These are phyloP conservation scores for Candida caryicola DNA, from an alignment of 805 yeast genomes.

Conservation along the genomic window DNA sequence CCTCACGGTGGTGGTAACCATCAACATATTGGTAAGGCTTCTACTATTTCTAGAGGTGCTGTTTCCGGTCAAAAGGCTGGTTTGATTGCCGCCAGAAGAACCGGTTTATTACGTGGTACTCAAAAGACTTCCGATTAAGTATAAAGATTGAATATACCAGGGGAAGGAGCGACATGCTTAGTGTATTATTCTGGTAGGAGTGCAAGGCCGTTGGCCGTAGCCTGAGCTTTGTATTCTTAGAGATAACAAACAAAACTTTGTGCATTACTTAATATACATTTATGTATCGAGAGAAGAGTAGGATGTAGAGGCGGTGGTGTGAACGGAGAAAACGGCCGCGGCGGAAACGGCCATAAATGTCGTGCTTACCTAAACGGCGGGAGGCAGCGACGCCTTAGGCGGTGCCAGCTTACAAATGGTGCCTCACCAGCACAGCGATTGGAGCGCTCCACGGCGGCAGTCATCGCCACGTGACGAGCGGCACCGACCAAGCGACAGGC, in stretches of 20 bases:
- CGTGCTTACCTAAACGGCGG: too few relatives aligned
- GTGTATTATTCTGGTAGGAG: background rate
- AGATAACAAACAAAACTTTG: constrained; percentile 5
- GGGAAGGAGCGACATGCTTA: background rate
- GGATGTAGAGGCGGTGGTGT: too few relatives aligned
- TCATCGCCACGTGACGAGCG: too few relatives aligned
- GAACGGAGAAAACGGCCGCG: too few relatives aligned
- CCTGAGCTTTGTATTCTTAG: background rate
- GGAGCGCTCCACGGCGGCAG: too few relatives aligned
- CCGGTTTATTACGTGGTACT: constrained; percentile 99
- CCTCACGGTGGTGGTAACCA: constrained; percentile 99
- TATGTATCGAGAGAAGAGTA: constrained; percentile 3
- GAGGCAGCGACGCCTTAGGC: too few relatives aligned
- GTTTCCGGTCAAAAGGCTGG: constrained; percentile 99
- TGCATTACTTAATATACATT: constrained; percentile 7
- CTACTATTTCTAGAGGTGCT: constrained; percentile 98
- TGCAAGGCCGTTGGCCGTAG: background rate
- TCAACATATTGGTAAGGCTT: constrained; percentile 99
- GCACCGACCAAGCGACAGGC: too few relatives aligned
- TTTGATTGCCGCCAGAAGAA: constrained; percentile 99
- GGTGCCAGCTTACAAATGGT: too few relatives aligned
- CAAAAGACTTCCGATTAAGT: constrained; percentile 64
- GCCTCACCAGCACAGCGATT: too few relatives aligned
- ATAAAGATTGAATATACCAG: background rate
- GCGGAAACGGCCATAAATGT: too few relatives aligned